Evolutionary conservation across 192 early-diverging fungal genomes (phyloP).

Genomic region (Linnemannia hyalina): DNA sequence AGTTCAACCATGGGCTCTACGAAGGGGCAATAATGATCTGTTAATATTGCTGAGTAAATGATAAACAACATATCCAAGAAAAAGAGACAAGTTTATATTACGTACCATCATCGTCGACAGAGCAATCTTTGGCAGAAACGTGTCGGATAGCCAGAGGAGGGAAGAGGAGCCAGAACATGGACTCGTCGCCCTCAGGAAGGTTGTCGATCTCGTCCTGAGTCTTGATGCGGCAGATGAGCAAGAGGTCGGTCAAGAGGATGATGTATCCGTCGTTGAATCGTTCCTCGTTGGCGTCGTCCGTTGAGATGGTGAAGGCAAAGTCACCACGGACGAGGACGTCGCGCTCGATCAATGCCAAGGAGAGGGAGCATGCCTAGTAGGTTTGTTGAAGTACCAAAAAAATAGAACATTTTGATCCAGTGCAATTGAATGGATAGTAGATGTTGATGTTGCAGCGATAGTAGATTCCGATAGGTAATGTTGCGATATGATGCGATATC

Average conservation of each 20-base stretch:
- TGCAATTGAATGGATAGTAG: background rate
- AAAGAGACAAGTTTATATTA: background rate
- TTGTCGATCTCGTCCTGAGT: constrained; percentile 52
- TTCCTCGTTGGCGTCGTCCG: constrained; percentile 44
- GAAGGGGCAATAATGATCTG: background rate
- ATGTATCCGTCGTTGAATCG: constrained; percentile 53
- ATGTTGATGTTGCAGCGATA: background rate
- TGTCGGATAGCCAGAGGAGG: constrained; percentile 63
- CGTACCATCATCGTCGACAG: constrained; percentile 46
- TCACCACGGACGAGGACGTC: constrained; percentile 48
- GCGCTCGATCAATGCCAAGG: constrained; percentile 48
- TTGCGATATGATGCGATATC: background rate
- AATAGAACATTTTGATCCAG: too few species aligned
- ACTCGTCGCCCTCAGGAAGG: constrained; percentile 44
- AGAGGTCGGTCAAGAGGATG: constrained; percentile 61
- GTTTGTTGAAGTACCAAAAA: background rate
- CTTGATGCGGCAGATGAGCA: constrained; percentile 59
- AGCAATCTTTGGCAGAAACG: constrained; percentile 54
- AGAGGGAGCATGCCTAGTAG: constrained; percentile 37
- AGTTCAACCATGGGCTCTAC: constrained; percentile 45
- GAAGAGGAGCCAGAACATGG: constrained; percentile 57
- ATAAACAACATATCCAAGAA: background rate
- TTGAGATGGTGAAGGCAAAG: constrained; percentile 35
- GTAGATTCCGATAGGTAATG: background rate
- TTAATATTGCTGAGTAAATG: background rate